These are phyloP conservation scores for Microsporum canis DNA, from an alignment of 2,329 filamentous ascomycete species.

Conservation along the genomic window DNA sequence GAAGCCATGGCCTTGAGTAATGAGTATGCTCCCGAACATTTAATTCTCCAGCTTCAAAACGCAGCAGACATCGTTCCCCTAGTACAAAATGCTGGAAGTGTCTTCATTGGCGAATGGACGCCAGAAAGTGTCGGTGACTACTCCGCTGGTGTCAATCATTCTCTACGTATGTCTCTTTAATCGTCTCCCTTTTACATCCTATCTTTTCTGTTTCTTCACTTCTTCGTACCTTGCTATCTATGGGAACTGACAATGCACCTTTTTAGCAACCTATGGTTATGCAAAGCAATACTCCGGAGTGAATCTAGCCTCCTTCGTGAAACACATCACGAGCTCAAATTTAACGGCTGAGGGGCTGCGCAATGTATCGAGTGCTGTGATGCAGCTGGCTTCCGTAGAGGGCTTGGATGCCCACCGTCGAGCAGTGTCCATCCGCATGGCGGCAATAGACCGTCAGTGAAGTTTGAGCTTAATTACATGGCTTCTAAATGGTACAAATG, in stretches of 20 bases:
- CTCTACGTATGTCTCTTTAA: slow-evolving; percentile 62
- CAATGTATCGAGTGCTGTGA: slow-evolving; percentile 80
- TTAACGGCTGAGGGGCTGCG: slow-evolving; percentile 72
- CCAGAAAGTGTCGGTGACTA: slow-evolving; percentile 97
- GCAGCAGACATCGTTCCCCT: slow-evolving; percentile 62
- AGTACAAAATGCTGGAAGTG: slow-evolving; percentile 88
- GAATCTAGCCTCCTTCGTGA: slow-evolving; percentile 89
- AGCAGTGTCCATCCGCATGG: slow-evolving; percentile 51
- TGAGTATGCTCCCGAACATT: slow-evolving; percentile 86
- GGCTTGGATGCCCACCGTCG: slow-evolving; percentile 85
- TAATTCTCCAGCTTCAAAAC: slow-evolving; percentile 79
- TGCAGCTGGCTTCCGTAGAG: slow-evolving; percentile 90
- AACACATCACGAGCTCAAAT: slow-evolving; percentile 93
- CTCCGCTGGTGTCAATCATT: slow-evolving; percentile 95
- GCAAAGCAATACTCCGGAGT: slow-evolving; percentile 98
- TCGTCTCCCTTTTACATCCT: not conserved
- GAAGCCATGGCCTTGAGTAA: slow-evolving; percentile 79
- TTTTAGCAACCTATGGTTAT: slow-evolving; percentile 83
- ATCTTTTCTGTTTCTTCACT: not conserved
- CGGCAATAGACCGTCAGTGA: slow-evolving; percentile 10
- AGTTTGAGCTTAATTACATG: not conserved
- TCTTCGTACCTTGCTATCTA: not conserved
- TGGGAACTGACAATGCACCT: slow-evolving; percentile 17
- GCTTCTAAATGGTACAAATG: not conserved
- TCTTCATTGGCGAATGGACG: slow-evolving; percentile 93